Percentiles rank a stretch among this genome's conserved stretches.
Conservation (phyloP, 2,329 filamentous ascomycete genomes). For the Botryotinia convoluta region DNA sequence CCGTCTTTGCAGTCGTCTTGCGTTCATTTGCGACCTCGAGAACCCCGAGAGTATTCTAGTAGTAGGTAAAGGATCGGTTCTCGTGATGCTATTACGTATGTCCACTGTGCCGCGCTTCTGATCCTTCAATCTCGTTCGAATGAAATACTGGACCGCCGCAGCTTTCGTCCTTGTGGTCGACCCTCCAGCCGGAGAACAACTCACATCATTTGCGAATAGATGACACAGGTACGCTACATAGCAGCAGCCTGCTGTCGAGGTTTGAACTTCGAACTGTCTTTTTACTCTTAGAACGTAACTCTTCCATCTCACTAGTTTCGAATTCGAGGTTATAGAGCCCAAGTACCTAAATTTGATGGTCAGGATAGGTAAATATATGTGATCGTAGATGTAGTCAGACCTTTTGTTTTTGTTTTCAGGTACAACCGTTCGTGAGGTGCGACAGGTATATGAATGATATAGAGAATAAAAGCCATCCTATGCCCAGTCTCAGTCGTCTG, state of each 20-base stretch:
- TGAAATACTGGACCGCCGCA: background rate
- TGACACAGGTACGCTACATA: fast-evolving
- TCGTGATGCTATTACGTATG: background rate
- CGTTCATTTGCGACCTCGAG: fast-evolving
- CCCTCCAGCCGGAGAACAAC: no score
- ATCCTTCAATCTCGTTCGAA: background rate
- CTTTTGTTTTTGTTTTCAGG: background rate
- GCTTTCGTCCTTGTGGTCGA: background rate
- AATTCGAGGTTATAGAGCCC: background rate
- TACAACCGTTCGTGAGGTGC: no score
- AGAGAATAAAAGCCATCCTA: no score
- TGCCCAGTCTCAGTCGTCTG: background rate
- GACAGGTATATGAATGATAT: no score
- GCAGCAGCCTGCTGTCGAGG: background rate
- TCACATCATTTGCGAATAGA: background rate
- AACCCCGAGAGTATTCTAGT: fast-evolving
- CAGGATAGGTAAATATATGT: background rate
- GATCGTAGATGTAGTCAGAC: background rate
- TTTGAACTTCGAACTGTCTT: background rate
- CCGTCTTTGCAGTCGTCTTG: background rate
- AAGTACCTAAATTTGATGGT: background rate
- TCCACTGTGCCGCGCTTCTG: background rate
- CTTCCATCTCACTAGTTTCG: background rate
- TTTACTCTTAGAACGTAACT: background rate
- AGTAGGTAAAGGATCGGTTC: fast-evolving